phyloP scores from a whole-genome alignment of 2,329 filamentous ascomycete genomes.

The Leptodontidium sp. region DNA sequence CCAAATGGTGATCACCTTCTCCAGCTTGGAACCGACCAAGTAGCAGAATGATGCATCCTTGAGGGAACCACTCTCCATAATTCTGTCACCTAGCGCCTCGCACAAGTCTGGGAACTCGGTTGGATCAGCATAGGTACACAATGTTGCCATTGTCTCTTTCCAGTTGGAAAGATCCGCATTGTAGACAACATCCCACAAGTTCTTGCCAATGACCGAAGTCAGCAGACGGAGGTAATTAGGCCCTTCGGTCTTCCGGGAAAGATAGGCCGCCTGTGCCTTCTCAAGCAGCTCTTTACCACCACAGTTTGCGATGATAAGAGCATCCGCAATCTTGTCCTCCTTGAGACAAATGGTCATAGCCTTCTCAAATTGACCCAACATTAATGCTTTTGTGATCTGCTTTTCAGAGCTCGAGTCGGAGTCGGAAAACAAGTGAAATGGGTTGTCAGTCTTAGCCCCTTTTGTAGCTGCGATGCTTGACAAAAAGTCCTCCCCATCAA shows the following conservation, averaged over 20 bases:
- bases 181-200: conserved; percentile 97
- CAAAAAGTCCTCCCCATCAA: conserved; percentile 85
- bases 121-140: conserved; percentile 94
- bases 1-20: conserved; percentile 97
- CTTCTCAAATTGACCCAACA: conserved; percentile 89
- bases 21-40: conserved; percentile 91
- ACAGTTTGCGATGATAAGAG: conserved; percentile 97
- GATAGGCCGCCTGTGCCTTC: conserved; percentile 91
- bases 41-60: conserved; percentile 98
- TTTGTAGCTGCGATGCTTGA: conserved; percentile 86
- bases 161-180: conserved; percentile 92
- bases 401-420: conserved; percentile 86
- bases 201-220: conserved; percentile 92
- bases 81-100: conserved; percentile 90
- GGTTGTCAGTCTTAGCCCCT: conserved; percentile 90
- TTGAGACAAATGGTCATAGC: conserved; percentile 89
- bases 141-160: conserved; percentile 95
- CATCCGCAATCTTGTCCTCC: conserved; percentile 91
- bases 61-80: conserved; percentile 78
- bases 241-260: conserved; percentile 80
- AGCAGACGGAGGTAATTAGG: conserved; percentile 93
- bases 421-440: conserved; percentile 88
- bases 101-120: conserved; percentile 94
- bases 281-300: conserved; percentile 93
- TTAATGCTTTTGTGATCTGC: conserved; percentile 84